Evolutionary conservation across 2,329 filamentous ascomycete genomes (phyloP).

Genomic region (Tothia fuscella): DNA sequence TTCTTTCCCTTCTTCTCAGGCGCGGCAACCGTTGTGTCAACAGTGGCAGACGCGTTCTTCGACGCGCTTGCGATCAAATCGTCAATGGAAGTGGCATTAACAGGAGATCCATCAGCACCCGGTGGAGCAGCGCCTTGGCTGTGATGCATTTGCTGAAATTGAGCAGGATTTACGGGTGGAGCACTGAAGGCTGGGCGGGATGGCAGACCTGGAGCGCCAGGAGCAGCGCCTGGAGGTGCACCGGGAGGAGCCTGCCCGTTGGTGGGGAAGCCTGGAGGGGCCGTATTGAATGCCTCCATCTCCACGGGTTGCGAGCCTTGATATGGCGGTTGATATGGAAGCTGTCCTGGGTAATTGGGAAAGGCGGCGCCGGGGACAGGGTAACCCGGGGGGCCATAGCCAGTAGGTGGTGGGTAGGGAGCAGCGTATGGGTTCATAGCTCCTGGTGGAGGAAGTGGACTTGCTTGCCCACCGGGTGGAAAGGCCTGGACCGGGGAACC

Average conservation of each 20-base stretch:
- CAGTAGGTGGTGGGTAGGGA: slow-evolving; percentile 2
- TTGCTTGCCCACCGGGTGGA: slow-evolving; percentile 1
- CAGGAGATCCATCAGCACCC: slow-evolving; percentile 21
- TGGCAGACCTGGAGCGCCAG: slow-evolving; percentile 45
- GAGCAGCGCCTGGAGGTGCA: slow-evolving; percentile 40
- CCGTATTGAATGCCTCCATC: slow-evolving; percentile 1
- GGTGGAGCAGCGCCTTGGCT: too few relatives aligned
- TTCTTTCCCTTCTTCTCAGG: slow-evolving; percentile 56
- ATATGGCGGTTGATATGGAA: slow-evolving; percentile 7
- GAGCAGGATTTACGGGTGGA: slow-evolving; percentile 39
- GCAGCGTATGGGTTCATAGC: neutral
- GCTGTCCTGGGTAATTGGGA: slow-evolving; percentile 6
- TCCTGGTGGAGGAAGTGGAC: slow-evolving; percentile 7
- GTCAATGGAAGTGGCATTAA: slow-evolving; percentile 9
- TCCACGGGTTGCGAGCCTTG: too few relatives aligned
- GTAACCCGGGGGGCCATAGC: slow-evolving; percentile 30
- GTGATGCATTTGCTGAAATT: slow-evolving; percentile 45
- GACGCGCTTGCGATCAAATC: slow-evolving; percentile 6
- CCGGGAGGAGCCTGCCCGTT: neutral
- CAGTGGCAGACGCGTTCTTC: slow-evolving; percentile 2
- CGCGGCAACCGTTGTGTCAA: slow-evolving; percentile 13
- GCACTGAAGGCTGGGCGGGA: slow-evolving; percentile 47
- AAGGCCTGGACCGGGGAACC: neutral
- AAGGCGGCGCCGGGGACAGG: slow-evolving; percentile 20
- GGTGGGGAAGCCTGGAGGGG: neutral